Percentiles rank a stretch among this genome's conserved stretches.
Conservation (phyloP, 1,284 basidiomycete species). For the Pyrrhoderma noxium region DNA sequence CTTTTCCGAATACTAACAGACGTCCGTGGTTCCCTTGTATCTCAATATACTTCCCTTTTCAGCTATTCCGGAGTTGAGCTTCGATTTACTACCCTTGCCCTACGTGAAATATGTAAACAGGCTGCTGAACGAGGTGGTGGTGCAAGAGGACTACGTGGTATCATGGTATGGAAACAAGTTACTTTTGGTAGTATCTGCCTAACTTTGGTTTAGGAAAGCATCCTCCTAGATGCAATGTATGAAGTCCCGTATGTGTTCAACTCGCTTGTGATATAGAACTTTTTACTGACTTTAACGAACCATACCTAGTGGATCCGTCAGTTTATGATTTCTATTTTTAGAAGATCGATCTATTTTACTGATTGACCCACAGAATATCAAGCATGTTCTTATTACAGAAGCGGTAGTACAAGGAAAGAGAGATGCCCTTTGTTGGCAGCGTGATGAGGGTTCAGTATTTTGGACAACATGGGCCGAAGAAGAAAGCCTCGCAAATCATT, state of each 20-base stretch:
- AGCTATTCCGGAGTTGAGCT: constrained; percentile 76
- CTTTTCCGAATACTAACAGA: constrained; percentile 87
- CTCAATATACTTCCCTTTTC: constrained; percentile 83
- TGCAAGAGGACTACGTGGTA: constrained; percentile 80
- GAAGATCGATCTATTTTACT: constrained; percentile 5
- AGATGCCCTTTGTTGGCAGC: constrained; percentile 52
- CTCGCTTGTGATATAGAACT: background rate
- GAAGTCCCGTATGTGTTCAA: constrained; percentile 72
- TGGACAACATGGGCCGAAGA: constrained; percentile 49
- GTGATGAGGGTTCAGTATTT: constrained; percentile 48
- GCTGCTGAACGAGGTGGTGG: constrained; percentile 81
- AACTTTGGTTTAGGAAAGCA: constrained; percentile 46
- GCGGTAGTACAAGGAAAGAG: constrained; percentile 43
- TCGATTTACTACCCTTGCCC: constrained; percentile 67
- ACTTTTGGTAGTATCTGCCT: constrained; percentile 12
- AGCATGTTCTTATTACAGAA: constrained; percentile 55
- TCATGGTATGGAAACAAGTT: constrained; percentile 52
- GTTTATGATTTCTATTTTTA: constrained; percentile 16
- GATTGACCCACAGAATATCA: constrained; percentile 38
- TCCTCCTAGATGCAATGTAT: constrained; percentile 85
- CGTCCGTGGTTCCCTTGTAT: constrained; percentile 83
- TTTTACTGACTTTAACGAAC: no score
- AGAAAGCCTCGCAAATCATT: constrained; percentile 27
- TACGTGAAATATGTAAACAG: constrained; percentile 71
- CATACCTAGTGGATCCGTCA: constrained; percentile 45